These are phyloP conservation scores for Bonnemaisonia californica DNA, from an alignment of 31 red algal genomes.

Conservation along the genomic window DNA sequence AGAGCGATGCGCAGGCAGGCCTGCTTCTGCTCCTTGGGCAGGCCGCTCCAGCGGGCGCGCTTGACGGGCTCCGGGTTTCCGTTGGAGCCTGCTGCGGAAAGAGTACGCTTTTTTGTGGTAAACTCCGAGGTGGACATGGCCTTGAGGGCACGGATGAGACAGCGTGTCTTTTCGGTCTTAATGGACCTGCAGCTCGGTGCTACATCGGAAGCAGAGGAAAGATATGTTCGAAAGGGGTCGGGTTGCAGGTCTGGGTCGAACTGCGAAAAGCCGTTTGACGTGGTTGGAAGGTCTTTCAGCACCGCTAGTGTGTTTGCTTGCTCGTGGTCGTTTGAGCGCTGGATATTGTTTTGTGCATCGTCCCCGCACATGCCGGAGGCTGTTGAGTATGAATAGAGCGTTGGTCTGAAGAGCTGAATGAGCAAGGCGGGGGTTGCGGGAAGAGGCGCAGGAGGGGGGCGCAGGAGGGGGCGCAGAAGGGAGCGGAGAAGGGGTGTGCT, in stretches of 20 bases:
- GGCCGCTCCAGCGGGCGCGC: constrained; percentile 4
- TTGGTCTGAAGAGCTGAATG: too few relatives aligned
- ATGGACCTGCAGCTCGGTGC: neutral
- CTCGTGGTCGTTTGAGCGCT: neutral
- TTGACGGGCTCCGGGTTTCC: neutral
- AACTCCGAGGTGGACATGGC: constrained; percentile 5
- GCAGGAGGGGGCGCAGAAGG: too few relatives aligned
- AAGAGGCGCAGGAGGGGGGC: too few relatives aligned
- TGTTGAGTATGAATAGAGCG: too few relatives aligned
- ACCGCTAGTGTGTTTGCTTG: neutral
- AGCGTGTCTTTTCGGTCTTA: constrained; percentile 10
- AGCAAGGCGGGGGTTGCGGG: too few relatives aligned
- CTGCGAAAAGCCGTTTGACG: neutral
- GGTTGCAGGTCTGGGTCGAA: neutral
- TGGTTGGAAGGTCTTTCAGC: neutral
- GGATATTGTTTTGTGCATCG: neutral
- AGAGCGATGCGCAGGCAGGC: constrained; percentile 14
- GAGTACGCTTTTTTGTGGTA: neutral
- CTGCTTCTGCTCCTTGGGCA: constrained; percentile 13
- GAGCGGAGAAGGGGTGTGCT: too few relatives aligned
- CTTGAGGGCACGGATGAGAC: constrained; percentile 21
- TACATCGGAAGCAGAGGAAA: neutral
- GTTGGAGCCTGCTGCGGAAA: neutral
- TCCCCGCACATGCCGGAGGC: neutral
- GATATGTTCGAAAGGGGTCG: neutral